Percentiles rank a stretch among this genome's conserved stretches.
Evolutionary conservation across 2,329 filamentous ascomycete genomes (phyloP).

Genomic region (Orbilia javanica): DNA sequence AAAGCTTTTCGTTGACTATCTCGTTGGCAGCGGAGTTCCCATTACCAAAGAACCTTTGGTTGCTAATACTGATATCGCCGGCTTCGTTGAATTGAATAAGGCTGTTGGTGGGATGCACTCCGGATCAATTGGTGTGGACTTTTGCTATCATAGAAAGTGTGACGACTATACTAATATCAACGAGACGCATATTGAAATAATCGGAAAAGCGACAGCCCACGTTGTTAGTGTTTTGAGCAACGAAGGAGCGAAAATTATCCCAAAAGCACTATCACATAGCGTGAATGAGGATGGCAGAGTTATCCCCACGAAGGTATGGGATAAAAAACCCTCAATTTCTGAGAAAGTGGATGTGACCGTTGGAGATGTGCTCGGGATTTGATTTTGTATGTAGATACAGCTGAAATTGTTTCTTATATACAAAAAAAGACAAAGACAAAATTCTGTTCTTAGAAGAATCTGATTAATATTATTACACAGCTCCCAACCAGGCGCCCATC

Average conservation of each 20-base stretch:
- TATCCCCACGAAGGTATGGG: background rate
- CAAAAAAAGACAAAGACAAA: too few species aligned
- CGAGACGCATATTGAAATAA: conserved; percentile 63
- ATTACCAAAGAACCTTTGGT: conserved; percentile 63
- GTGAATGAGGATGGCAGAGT: background rate
- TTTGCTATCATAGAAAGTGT: conserved; percentile 65
- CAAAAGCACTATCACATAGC: background rate
- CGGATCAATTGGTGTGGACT: conserved; percentile 67
- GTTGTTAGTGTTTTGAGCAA: conserved; percentile 62
- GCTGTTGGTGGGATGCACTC: conserved; percentile 65
- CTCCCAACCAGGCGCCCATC: too few species aligned
- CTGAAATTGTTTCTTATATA: too few species aligned
- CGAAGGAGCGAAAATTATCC: background rate
- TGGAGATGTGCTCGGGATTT: background rate
- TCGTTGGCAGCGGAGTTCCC: conserved; percentile 59
- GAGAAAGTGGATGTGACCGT: background rate
- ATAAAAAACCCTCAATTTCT: background rate
- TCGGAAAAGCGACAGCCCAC: conserved; percentile 64
- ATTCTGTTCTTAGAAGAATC: too few species aligned
- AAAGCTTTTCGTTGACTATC: conserved; percentile 63
- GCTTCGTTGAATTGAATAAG: conserved; percentile 64
- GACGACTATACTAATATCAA: conserved; percentile 64
- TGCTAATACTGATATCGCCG: conserved; percentile 63
- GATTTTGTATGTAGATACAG: too few species aligned
- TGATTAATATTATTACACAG: too few species aligned